Conservation (phyloP, 371 early-diverging fungal genomes). For the Syncephalastrum racemosum region DNA sequence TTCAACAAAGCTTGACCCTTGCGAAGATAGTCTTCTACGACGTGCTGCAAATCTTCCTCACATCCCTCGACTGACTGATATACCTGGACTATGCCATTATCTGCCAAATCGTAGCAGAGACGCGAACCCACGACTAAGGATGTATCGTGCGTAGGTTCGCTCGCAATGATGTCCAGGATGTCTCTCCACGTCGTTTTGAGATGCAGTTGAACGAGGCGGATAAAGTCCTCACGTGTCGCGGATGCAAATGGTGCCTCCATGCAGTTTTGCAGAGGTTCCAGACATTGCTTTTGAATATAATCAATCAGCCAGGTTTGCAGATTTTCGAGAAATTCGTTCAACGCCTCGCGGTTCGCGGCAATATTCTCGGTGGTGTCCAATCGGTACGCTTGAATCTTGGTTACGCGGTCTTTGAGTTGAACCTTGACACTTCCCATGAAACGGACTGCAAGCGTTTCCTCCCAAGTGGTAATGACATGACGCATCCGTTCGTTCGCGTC, state of each 20-base stretch:
- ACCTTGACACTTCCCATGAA: too few relatives aligned
- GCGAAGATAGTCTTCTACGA: slow-evolving; percentile 25
- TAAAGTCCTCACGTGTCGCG: neutral
- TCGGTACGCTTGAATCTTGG: neutral
- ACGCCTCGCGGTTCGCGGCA: slow-evolving; percentile 3
- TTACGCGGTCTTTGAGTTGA: too few relatives aligned
- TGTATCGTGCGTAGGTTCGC: neutral
- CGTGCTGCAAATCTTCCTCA: slow-evolving; percentile 28
- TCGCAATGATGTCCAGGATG: slow-evolving; percentile 31
- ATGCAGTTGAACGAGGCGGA: slow-evolving; percentile 6
- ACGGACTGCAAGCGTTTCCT: too few relatives aligned
- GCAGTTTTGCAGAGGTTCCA: slow-evolving; percentile 10
- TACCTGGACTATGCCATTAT: slow-evolving; percentile 34
- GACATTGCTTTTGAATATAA: slow-evolving; percentile 11
- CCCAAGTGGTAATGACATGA: too few relatives aligned
- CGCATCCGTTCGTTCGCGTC: too few relatives aligned
- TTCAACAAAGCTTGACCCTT: slow-evolving; percentile 36
- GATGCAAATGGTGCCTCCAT: neutral
- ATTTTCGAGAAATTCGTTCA: slow-evolving; percentile 34
- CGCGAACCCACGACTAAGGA: slow-evolving; percentile 31
- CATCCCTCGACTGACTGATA: slow-evolving; percentile 40
- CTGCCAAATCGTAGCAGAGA: slow-evolving; percentile 52
- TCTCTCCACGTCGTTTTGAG: slow-evolving; percentile 29
- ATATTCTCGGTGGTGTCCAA: slow-evolving; percentile 17
- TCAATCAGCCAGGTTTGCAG: slow-evolving; percentile 37